Evolutionary conservation across 2,329 filamentous ascomycete genomes (phyloP).

Genomic region (Penicillium verrucosum): DNA sequence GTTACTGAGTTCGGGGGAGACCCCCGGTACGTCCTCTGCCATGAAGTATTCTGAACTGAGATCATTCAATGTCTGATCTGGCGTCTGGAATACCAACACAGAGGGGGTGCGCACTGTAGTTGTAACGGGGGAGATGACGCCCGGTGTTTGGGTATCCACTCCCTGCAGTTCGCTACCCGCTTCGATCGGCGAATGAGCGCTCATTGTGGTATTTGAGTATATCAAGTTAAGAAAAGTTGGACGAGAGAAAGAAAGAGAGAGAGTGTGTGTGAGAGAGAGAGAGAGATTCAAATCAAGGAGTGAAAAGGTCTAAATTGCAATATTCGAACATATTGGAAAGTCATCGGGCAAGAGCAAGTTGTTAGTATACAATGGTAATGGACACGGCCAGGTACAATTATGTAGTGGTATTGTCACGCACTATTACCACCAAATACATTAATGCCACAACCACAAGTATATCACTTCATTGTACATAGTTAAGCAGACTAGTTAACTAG

Average conservation of each 20-base stretch:
- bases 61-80: slow-evolving; percentile 32
- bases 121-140: slow-evolving; percentile 30
- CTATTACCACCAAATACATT: background rate
- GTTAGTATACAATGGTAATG: background rate
- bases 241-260: background rate
- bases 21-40: slow-evolving; percentile 30
- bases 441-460: background rate
- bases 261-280: background rate
- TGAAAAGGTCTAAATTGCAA: background rate
- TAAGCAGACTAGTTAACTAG: no score
- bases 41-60: slow-evolving; percentile 30
- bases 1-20: slow-evolving; percentile 21
- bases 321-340: background rate
- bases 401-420: background rate
- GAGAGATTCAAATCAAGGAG: background rate
- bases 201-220: slow-evolving; percentile 1
- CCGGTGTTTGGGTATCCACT: slow-evolving; percentile 30
- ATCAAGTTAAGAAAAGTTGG: background rate
- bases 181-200: slow-evolving; percentile 17
- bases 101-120: slow-evolving; percentile 18
- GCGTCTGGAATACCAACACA: slow-evolving; percentile 30
- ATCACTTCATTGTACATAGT: no score
- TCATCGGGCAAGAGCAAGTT: background rate
- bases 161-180: slow-evolving; percentile 16
- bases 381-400: background rate